These are phyloP conservation scores for Monotropa hypopitys DNA, from an alignment of 179 eudicot species.

Conservation along the genomic window DNA sequence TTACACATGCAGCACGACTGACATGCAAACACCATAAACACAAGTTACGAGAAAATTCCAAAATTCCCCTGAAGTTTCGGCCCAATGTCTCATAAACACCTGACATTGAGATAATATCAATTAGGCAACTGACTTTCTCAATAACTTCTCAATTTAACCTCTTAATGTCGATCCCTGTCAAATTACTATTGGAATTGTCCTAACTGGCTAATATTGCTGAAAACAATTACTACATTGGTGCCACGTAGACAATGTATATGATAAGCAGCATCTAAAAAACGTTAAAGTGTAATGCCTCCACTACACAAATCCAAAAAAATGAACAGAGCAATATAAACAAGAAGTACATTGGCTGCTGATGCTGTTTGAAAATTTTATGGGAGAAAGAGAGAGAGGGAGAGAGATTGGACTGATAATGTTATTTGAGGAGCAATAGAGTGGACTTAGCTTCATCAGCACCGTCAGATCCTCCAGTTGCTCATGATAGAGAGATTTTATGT, in stretches of 20 bases:
- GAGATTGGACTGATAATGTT: background rate
- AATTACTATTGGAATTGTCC: background rate
- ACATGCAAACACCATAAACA: background rate
- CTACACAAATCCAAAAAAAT: too few species aligned
- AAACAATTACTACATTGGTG: background rate
- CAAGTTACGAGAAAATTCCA: background rate
- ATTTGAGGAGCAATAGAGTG: background rate
- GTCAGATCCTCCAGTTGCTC: background rate
- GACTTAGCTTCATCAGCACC: background rate
- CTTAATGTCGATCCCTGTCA: background rate
- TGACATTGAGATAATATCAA: background rate
- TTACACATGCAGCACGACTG: background rate
- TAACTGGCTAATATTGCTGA: background rate
- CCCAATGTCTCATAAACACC: background rate
- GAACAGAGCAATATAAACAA: background rate
- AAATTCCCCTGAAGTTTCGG: background rate
- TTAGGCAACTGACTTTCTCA: background rate
- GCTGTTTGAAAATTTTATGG: too few species aligned
- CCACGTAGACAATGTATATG: background rate
- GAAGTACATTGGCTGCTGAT: background rate
- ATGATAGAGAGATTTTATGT: background rate
- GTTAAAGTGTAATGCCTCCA: too few species aligned
- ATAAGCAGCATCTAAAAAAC: background rate
- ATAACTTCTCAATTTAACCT: background rate
- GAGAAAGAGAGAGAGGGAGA: background rate